Conservation (phyloP, 352 stramenopile genomes). For the Phytopythium boreale region DNA sequence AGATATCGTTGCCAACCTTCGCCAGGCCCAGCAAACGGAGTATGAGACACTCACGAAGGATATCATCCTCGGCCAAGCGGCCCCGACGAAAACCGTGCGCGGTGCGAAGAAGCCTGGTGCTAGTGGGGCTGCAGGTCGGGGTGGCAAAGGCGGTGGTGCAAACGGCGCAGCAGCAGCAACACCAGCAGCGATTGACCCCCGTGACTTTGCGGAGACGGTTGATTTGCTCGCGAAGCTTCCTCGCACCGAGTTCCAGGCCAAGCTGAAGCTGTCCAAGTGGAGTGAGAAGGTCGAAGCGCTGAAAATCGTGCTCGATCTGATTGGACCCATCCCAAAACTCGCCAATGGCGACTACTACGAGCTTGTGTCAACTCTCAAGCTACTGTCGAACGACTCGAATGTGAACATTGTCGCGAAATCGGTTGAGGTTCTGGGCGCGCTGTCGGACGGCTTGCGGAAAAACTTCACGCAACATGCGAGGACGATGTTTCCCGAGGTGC, state of each 20-base stretch:
- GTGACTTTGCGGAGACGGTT: conserved; percentile 84
- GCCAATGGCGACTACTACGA: conserved; percentile 87
- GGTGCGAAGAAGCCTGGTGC: conserved; percentile 42
- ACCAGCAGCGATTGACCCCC: conserved; percentile 56
- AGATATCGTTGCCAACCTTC: conserved; percentile 77
- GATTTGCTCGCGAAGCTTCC: conserved; percentile 79
- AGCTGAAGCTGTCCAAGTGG: conserved; percentile 77
- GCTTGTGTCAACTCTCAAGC: conserved; percentile 78
- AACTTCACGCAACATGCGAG: conserved; percentile 77
- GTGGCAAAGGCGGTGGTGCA: conserved; percentile 10
- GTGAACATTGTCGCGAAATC: conserved; percentile 87
- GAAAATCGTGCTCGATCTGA: conserved; percentile 82
- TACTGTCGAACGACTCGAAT: conserved; percentile 80
- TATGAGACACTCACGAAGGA: conserved; percentile 80
- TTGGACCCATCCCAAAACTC: conserved; percentile 81
- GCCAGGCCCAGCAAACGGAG: conserved; percentile 80
- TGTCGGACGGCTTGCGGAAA: conserved; percentile 77
- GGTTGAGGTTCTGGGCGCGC: conserved; percentile 75
- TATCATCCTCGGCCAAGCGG: conserved; percentile 55
- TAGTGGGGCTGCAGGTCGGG: conserved; percentile 6
- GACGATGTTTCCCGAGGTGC: conserved; percentile 71
- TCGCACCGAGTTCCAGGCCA: conserved; percentile 76
- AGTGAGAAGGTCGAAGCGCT: conserved; percentile 84
- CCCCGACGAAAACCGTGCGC: conserved; percentile 65
- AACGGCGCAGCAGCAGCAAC: conserved; percentile 8